A percentile compares a stretch with the other conserved stretches of the same genome.
Evolutionary conservation across 2,329 filamentous ascomycete genomes (phyloP).

Genomic region (Diplodia corticola): DNA sequence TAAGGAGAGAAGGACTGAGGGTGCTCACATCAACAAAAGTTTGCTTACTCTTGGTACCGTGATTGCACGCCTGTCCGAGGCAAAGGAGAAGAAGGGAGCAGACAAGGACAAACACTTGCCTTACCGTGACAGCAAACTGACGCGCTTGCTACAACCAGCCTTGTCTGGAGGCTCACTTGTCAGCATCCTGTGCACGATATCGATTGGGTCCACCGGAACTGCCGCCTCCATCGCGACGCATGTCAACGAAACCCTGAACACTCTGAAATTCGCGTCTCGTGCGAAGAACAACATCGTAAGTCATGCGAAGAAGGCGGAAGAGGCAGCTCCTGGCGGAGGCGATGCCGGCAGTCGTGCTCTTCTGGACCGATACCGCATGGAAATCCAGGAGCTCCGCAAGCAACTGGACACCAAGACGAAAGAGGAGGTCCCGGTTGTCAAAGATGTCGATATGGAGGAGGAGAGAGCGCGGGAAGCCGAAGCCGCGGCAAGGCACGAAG

Average conservation of each 20-base stretch:
- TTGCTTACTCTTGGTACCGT: constrained; percentile 92
- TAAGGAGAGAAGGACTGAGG: constrained; percentile 91
- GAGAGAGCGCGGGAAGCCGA: constrained; percentile 65
- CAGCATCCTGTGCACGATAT: constrained; percentile 95
- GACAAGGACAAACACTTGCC: constrained; percentile 94
- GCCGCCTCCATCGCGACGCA: constrained; percentile 71
- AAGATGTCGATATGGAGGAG: constrained; percentile 64
- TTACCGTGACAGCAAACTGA: constrained; percentile 97
- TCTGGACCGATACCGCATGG: constrained; percentile 88
- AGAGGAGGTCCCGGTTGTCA: constrained; percentile 56
- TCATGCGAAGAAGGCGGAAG: constrained; percentile 91
- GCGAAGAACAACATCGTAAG: constrained; percentile 98
- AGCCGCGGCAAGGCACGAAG: constrained; percentile 83
- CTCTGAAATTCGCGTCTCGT: constrained; percentile 91
- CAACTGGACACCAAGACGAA: constrained; percentile 68
- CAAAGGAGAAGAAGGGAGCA: constrained; percentile 77
- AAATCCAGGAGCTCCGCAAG: constrained; percentile 77
- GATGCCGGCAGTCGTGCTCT: constrained; percentile 85
- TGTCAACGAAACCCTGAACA: constrained; percentile 88
- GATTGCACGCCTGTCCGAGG: constrained; percentile 86
- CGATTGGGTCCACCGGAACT: constrained; percentile 76
- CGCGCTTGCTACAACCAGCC: constrained; percentile 85
- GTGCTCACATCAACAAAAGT: constrained; percentile 98
- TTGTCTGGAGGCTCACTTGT: constrained; percentile 91
- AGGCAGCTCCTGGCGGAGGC: constrained; percentile 73